Conservation (phyloP, 345 rosid genomes). For the Eucalyptus grandis region DNA sequence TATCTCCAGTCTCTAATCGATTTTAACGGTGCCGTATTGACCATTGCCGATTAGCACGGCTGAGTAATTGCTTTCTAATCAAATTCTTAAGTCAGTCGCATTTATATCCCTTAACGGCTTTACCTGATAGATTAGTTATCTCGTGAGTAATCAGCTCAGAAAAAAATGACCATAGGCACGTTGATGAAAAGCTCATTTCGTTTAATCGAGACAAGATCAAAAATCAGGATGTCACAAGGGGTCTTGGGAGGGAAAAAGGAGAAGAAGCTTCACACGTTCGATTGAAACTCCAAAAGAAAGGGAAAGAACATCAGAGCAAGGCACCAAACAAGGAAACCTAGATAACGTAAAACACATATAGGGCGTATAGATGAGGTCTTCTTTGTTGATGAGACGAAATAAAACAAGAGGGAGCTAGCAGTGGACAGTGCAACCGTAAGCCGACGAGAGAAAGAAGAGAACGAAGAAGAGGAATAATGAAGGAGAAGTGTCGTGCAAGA, state of each 20-base stretch:
- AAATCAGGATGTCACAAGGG: not conserved
- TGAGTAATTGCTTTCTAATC: rapidly evolving
- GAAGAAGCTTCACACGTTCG: not conserved
- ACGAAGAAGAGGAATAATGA: no score
- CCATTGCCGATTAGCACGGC: rapidly evolving
- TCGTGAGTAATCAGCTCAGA: rapidly evolving
- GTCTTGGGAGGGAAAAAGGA: not conserved
- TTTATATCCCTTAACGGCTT: no score
- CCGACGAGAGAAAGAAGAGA: rapidly evolving
- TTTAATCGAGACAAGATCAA: rapidly evolving
- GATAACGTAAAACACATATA: no score
- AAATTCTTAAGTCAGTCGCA: rapidly evolving
- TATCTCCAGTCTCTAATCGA: no score
- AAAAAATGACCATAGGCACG: rapidly evolving
- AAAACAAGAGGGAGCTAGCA: rapidly evolving
- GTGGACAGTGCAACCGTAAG: rapidly evolving
- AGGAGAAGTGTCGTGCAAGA: no score
- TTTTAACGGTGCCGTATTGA: rapidly evolving
- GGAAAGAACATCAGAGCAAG: no score
- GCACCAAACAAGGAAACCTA: no score
- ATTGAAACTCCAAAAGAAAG: no score
- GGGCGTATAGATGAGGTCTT: no score
- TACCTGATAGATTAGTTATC: rapidly evolving
- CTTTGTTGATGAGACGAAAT: no score
- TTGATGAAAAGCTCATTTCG: no score